Percentiles rank a stretch among this genome's conserved stretches.
These are phyloP conservation scores for Botryosphaeria dothidea DNA, from an alignment of 2,329 filamentous ascomycete species.

Conservation along the genomic window DNA sequence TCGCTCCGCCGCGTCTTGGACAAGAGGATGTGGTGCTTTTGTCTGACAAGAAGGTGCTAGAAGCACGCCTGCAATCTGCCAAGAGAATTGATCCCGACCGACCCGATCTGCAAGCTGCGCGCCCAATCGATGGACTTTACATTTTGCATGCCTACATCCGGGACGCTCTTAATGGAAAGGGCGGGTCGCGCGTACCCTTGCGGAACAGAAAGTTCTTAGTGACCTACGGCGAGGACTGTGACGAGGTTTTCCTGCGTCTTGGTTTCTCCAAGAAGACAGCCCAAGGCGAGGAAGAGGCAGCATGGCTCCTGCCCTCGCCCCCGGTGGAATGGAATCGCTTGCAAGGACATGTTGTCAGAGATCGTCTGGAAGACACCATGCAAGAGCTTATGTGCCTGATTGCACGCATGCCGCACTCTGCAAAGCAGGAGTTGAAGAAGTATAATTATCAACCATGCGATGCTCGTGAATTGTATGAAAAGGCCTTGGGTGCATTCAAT, in stretches of 20 bases:
- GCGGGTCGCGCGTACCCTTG: constrained; percentile 49
- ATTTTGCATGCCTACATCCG: constrained; percentile 61
- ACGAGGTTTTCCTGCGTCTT: constrained; percentile 57
- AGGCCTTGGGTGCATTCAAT: constrained; percentile 37
- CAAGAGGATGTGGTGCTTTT: constrained; percentile 52
- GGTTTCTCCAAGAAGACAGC: constrained; percentile 53
- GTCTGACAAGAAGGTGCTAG: constrained; percentile 54
- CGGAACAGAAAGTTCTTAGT: constrained; percentile 66
- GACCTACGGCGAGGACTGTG: constrained; percentile 64
- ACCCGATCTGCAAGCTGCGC: constrained; percentile 53
- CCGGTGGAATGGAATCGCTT: constrained; percentile 26
- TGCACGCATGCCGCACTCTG: constrained; percentile 36
- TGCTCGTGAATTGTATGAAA: constrained; percentile 43
- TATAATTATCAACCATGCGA: constrained; percentile 33
- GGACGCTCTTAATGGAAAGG: constrained; percentile 58
- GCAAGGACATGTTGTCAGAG: constrained; percentile 26
- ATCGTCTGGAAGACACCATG: constrained; percentile 58
- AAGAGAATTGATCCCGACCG: constrained; percentile 55
- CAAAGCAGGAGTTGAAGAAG: constrained; percentile 33
- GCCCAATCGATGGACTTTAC: constrained; percentile 56
- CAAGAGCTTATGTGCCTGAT: constrained; percentile 59
- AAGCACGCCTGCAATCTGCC: constrained; percentile 55
- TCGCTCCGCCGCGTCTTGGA: constrained; percentile 54
- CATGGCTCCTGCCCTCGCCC: constrained; percentile 37
- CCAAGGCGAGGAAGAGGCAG: constrained; percentile 26